Percentiles rank a stretch among this genome's conserved stretches.
Conservation (phyloP, 2,329 filamentous ascomycete genomes). For the Ascochyta koolunga region DNA sequence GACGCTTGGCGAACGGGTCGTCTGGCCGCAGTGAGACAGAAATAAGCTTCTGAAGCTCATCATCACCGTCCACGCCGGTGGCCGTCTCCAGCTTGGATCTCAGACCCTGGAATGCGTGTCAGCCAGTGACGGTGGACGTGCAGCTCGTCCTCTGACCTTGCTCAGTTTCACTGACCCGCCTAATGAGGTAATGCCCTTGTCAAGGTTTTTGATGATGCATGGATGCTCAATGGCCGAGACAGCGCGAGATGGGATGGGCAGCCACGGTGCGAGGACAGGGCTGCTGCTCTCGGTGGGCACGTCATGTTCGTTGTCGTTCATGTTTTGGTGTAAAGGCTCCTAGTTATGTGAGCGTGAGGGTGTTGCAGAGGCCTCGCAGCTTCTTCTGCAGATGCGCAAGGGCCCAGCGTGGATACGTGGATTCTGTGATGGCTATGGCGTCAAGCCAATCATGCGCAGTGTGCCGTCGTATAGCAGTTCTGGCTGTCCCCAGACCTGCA, state of each 20-base stretch:
- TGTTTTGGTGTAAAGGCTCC: conserved; percentile 5
- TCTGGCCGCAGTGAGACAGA: conserved; percentile 80
- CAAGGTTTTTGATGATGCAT: conserved; percentile 67
- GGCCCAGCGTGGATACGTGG: conserved; percentile 2
- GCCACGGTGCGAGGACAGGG: conserved; percentile 49
- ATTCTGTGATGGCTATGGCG: background rate
- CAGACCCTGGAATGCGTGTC: conserved; percentile 30
- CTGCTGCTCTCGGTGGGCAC: conserved; percentile 1
- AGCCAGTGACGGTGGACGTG: conserved; percentile 15
- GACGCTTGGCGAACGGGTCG: conserved; percentile 77
- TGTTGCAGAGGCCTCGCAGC: conserved; percentile 1
- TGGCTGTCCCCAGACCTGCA: background rate
- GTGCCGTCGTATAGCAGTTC: background rate
- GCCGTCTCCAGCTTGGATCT: conserved; percentile 34
- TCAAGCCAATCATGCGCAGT: background rate
- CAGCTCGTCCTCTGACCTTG: conserved; percentile 50
- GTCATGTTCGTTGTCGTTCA: conserved; percentile 20
- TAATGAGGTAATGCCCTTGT: conserved; percentile 68
- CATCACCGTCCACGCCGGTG: conserved; percentile 27
- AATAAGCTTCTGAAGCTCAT: conserved; percentile 56
- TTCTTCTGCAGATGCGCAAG: conserved; percentile 12
- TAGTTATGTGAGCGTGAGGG: background rate
- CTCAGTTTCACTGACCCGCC: conserved; percentile 62
- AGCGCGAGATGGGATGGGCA: conserved; percentile 57
- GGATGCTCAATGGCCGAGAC: conserved; percentile 71